These are phyloP conservation scores for Manihot esculenta DNA, from an alignment of 441 rosid species.

Conservation along the genomic window DNA sequence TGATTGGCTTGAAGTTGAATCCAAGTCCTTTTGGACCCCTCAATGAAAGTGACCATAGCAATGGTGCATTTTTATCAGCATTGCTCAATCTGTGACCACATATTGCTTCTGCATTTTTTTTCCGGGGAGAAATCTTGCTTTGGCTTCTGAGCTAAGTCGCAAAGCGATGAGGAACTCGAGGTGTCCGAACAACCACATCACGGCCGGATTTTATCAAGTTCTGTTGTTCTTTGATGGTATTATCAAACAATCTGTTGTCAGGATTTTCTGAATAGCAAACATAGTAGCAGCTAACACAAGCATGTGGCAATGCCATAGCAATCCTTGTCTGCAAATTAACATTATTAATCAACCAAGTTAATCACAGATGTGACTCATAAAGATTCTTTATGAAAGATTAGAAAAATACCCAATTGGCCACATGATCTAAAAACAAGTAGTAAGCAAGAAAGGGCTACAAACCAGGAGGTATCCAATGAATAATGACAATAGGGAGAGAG, in stretches of 20 bases:
- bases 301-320: constrained; percentile 94
- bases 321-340: constrained; percentile 70
- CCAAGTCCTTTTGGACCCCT: constrained; percentile 14
- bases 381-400: constrained; percentile 10
- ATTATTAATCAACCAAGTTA: constrained; percentile 9
- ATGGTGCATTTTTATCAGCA: constrained; percentile 3
- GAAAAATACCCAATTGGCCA: constrained; percentile 21
- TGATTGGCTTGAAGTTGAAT: constrained; percentile 1
- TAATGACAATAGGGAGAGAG: constrained; percentile 67
- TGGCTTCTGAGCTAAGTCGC: constrained; percentile 21
- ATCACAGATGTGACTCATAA: constrained; percentile 10
- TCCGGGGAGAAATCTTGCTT: not conserved
- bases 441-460: constrained; percentile 18
- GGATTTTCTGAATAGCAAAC: constrained; percentile 91
- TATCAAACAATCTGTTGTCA: constrained; percentile 63
- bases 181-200: constrained; percentile 58
- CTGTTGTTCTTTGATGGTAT: constrained; percentile 57
- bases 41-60: constrained; percentile 3
- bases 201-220: constrained; percentile 45
- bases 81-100: constrained; percentile 4
- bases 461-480: constrained; percentile 93
- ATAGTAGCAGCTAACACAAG: constrained; percentile 93
- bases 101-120: constrained; percentile 4
- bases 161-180: constrained; percentile 57
- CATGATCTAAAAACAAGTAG: constrained; percentile 1